Evolutionary conservation across 2,329 filamentous ascomycete species (phyloP).

Genomic region (Talaromyces funiculosus): DNA sequence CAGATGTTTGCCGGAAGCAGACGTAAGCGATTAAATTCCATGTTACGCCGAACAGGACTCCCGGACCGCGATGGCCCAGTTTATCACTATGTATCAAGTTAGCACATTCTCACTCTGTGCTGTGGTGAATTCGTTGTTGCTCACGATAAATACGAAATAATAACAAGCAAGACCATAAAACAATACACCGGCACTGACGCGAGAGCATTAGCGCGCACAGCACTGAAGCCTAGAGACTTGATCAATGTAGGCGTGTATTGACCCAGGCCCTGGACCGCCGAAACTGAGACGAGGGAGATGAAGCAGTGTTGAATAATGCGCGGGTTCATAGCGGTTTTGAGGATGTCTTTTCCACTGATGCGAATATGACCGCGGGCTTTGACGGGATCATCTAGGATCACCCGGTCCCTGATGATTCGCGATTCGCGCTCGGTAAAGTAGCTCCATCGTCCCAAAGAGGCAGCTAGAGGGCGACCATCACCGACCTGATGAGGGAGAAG

Average conservation of each 20-base stretch:
- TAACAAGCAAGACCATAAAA: slow-evolving; percentile 24
- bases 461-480: slow-evolving; percentile 31
- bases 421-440: slow-evolving; percentile 42
- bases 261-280: slow-evolving; percentile 45
- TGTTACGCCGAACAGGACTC: slow-evolving; percentile 29
- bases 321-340: slow-evolving; percentile 40
- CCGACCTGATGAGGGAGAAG: slow-evolving; percentile 36
- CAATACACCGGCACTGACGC: slow-evolving; percentile 46
- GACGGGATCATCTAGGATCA: slow-evolving; percentile 41
- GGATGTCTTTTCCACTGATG: slow-evolving; percentile 34
- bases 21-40: slow-evolving; percentile 23
- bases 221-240: slow-evolving; percentile 47
- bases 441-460: slow-evolving; percentile 32
- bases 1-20: not conserved
- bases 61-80: slow-evolving; percentile 30
- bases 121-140: slow-evolving; percentile 1
- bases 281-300: slow-evolving; percentile 45
- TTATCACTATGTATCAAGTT: slow-evolving; percentile 22
- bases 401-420: slow-evolving; percentile 38
- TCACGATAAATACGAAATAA: slow-evolving; percentile 23
- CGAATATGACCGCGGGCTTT: slow-evolving; percentile 33
- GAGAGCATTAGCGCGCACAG: slow-evolving; percentile 49
- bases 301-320: slow-evolving; percentile 50
- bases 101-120: not conserved
- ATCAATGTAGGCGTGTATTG: slow-evolving; percentile 53